Evolutionary conservation across 164 flowering plant genomes (phyloP).

Genomic region (Sextonia rubra): DNA sequence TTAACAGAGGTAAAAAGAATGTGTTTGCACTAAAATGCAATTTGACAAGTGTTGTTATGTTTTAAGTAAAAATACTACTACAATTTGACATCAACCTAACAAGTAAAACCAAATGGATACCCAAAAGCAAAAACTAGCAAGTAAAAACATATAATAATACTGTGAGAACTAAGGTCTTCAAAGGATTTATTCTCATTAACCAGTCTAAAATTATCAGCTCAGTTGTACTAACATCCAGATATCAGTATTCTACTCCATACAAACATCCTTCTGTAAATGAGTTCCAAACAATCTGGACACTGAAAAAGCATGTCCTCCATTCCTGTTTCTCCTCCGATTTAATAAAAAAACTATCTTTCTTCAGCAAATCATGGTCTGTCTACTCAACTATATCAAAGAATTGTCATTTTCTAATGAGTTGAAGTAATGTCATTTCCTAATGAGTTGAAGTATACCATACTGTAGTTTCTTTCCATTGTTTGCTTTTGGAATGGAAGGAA

Average conservation of each 20-base stretch:
- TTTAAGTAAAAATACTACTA: too few species aligned
- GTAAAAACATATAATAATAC: too few species aligned
- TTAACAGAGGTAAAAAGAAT: too few species aligned
- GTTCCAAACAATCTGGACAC: background rate
- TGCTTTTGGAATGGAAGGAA: conserved; percentile 2
- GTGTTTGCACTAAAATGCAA: too few species aligned
- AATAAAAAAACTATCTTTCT: background rate
- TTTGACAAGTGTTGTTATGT: too few species aligned
- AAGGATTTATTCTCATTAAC: too few species aligned
- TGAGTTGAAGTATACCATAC: background rate
- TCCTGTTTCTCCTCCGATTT: background rate
- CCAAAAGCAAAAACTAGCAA: too few species aligned
- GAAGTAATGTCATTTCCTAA: background rate
- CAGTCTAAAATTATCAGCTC: background rate
- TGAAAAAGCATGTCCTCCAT: background rate
- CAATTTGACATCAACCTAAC: too few species aligned
- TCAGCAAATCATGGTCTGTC: background rate
- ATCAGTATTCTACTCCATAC: background rate
- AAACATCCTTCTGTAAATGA: background rate
- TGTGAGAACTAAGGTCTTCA: too few species aligned
- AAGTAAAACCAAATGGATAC: too few species aligned
- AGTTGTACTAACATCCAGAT: too few species aligned
- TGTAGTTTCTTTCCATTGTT: conserved; percentile 4
- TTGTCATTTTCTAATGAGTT: background rate
- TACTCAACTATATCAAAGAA: background rate